phyloP scores from a whole-genome alignment of 2,329 filamentous ascomycete species.

The Penicillium sp. region DNA sequence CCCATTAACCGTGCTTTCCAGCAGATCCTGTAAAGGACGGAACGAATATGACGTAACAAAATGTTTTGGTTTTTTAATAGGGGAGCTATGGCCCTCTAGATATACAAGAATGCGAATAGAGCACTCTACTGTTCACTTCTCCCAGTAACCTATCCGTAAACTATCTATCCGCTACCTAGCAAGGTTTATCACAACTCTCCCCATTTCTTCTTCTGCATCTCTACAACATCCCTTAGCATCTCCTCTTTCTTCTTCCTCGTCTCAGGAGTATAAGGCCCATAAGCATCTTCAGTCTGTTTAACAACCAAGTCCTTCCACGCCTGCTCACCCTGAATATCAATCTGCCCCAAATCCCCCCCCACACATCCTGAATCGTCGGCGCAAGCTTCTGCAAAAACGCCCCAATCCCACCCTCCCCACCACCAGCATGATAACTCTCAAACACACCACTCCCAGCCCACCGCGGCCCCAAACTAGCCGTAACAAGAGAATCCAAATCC shows the following conservation, averaged over 20 bases:
- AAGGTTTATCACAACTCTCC: slow-evolving; percentile 1
- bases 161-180: background rate
- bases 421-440: slow-evolving; percentile 60
- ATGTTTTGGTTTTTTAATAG: slow-evolving; percentile 29
- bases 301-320: slow-evolving; percentile 52
- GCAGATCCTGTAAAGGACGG: slow-evolving; percentile 74
- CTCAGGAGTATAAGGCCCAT: slow-evolving; percentile 39
- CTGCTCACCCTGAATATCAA: slow-evolving; percentile 39
- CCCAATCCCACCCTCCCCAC: slow-evolving; percentile 53
- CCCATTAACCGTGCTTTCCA: slow-evolving; percentile 97
- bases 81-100: slow-evolving; percentile 28
- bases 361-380: slow-evolving; percentile 55
- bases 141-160: background rate
- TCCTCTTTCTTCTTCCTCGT: slow-evolving; percentile 28
- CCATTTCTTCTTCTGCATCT: slow-evolving; percentile 21
- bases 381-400: slow-evolving; percentile 59
- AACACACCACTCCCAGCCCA: slow-evolving; percentile 60
- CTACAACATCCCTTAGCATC: slow-evolving; percentile 28
- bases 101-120: slow-evolving; percentile 29
- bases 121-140: slow-evolving; percentile 9
- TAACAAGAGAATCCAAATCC: slow-evolving; percentile 56
- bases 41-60: slow-evolving; percentile 21
- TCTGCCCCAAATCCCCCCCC: slow-evolving; percentile 50
- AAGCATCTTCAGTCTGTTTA: slow-evolving; percentile 47
- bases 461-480: slow-evolving; percentile 53